Evolutionary conservation across 139 green algal species (phyloP), one percentile per base, ranked within the genome.

Genomic region (Picochlorum sp.): DNA sequence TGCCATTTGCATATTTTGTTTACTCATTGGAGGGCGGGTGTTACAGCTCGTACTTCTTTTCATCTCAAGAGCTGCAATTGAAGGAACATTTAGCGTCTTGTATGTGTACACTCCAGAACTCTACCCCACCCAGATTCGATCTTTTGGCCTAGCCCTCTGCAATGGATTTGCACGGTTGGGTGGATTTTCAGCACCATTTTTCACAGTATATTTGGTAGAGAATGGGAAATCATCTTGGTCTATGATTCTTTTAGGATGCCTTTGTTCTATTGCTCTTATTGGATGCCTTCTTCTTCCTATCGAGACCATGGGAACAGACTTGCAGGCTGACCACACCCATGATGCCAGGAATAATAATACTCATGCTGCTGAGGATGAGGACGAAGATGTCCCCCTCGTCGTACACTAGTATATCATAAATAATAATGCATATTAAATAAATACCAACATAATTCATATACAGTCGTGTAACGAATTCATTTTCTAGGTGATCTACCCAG

Each of bases 41-140:
- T 45, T 50, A 3, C 58, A 72, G 59, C 62, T 76, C 49, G 37
- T 61, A 38, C 45, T 88, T 21, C 65, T 94, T 24, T 92, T 90
- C 54, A 45, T 64, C 13, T 63, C 75, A 4, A 72, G 87, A 6
- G 74, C 65, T 1, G 70, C 63, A 18, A 81, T 87, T 23, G 82
- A 87, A 63, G 78, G 77, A 2, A 61, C 80, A n/a, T 95, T 85
- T 64, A 81, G 77, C 2, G 66, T 80, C 1, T 59, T 95, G 3
- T 93, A 81, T 68, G 69, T 88, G 2, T 90, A 87, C 62, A 81
- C 88, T 1, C 83, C 88, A 28, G 85, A 95, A 78, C 50, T 76
- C 20, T 93, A 86, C 66, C 80, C 87, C 1, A 95, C 88, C 20
- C 38, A 55, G 14, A 76, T 91, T 28, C 71, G 88, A 4, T 65